phyloP scores from a whole-genome alignment of 306 rosid genomes.

The Luffa acutangula region DNA sequence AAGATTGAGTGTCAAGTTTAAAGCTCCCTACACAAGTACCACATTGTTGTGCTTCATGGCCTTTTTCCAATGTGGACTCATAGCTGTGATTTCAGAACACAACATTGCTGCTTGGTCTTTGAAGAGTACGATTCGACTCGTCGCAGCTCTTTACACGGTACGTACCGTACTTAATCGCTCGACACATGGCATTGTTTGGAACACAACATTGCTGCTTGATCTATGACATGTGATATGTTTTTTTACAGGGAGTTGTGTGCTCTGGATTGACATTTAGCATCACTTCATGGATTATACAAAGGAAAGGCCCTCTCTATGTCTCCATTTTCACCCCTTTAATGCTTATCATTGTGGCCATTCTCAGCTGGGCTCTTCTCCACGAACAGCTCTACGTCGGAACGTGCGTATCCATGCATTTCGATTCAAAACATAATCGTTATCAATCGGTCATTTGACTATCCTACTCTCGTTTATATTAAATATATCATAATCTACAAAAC shows the following conservation, averaged over 20 bases:
- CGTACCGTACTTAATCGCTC: not conserved
- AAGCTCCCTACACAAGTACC: conserved; percentile 76
- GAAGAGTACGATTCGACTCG: conserved; percentile 25
- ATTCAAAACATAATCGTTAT: not conserved
- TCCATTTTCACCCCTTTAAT: conserved; percentile 58
- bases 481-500: no score
- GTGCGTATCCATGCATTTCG: conserved; percentile 19
- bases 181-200: not conserved
- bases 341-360: conserved; percentile 43
- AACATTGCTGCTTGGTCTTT: conserved; percentile 49
- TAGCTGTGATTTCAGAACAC: conserved; percentile 39
- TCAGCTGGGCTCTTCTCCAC: conserved; percentile 56
- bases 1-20: conserved; percentile 39
- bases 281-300: conserved; percentile 56
- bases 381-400: conserved; percentile 63
- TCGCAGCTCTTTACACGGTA: conserved; percentile 52
- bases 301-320: conserved; percentile 66
- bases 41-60: conserved; percentile 45
- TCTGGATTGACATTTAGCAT: conserved; percentile 39
- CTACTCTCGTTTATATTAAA: no score
- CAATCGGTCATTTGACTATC: not conserved
- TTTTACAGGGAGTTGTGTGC: conserved; percentile 48
- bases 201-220: no score
- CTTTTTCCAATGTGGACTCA: conserved; percentile 43
- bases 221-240: not conserved